Percentiles rank a stretch among this genome's conserved stretches.
Conservation (phyloP, 1,284 basidiomycete genomes). For the Trichosporon coremiiforme region DNA sequence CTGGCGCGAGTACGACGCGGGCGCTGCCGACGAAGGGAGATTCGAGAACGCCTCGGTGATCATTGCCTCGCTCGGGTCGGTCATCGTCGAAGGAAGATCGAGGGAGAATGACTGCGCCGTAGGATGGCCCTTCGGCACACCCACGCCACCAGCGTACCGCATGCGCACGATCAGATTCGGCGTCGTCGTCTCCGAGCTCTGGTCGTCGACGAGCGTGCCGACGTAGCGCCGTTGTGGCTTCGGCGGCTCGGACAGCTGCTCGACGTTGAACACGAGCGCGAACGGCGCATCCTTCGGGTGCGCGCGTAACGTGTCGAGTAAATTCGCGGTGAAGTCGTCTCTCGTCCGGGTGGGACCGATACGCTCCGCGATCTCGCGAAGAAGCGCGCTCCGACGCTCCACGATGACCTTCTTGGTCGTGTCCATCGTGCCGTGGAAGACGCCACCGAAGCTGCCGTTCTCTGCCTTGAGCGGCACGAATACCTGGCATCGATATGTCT, state of each 20-base stretch:
- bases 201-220: background rate
- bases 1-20: conserved; percentile 15
- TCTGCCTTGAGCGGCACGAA: conserved; percentile 51
- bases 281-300: conserved; percentile 30
- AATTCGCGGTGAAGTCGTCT: conserved; percentile 45
- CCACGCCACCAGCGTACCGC: conserved; percentile 40
- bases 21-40: background rate
- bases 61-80: conserved; percentile 20
- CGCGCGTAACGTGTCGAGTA: conserved; percentile 38
- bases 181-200: background rate
- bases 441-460: conserved; percentile 44
- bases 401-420: conserved; percentile 46
- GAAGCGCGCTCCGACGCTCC: conserved; percentile 39
- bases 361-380: conserved; percentile 50
- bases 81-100: conserved; percentile 7
- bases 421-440: conserved; percentile 50
- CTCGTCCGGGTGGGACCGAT: conserved; percentile 46
- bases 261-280: conserved; percentile 50
- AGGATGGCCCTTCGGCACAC: conserved; percentile 48
- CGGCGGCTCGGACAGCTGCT: conserved; percentile 28
- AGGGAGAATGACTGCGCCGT: conserved; percentile 29
- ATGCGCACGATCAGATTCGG: conserved; percentile 7
- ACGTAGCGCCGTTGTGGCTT: background rate
- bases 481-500: conserved; percentile 45
- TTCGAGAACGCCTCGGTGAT: conserved; percentile 24